phyloP scores from a whole-genome alignment of 257 asterid genomes.

The Striga asiatica region DNA sequence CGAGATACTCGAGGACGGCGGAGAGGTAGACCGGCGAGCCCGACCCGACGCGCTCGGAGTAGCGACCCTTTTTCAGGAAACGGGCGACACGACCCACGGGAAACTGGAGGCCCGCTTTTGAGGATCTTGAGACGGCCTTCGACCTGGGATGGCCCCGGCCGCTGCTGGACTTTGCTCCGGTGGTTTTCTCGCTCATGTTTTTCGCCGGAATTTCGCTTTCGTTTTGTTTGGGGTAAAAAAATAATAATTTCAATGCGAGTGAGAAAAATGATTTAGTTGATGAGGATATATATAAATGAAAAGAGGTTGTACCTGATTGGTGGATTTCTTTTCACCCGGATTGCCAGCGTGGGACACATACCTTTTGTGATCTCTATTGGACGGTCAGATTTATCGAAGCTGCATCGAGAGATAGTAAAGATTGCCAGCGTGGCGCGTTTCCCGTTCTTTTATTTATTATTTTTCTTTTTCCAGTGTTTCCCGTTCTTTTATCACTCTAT shows the following conservation, averaged over 20 bases:
- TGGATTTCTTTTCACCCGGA: slow-evolving; percentile 6
- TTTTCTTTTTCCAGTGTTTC: too few species aligned
- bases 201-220: neutral
- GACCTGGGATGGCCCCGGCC: slow-evolving; percentile 40
- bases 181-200: slow-evolving; percentile 23
- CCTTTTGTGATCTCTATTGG: too few species aligned
- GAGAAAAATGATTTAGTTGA: neutral
- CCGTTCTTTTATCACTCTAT: too few species aligned
- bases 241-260: neutral
- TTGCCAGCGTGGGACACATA: slow-evolving; percentile 14
- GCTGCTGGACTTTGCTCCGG: slow-evolving; percentile 18
- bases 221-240: neutral
- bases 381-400: slow-evolving; percentile 9
- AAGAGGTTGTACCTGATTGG: slow-evolving; percentile 14
- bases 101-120: slow-evolving; percentile 58
- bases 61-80: slow-evolving; percentile 45
- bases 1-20: slow-evolving; percentile 57
- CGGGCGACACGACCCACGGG: slow-evolving; percentile 57
- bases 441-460: too few species aligned
- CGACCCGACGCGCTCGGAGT: slow-evolving; percentile 53
- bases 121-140: slow-evolving; percentile 34
- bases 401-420: neutral
- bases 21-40: slow-evolving; percentile 52
- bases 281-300: neutral
- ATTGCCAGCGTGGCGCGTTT: slow-evolving; percentile 32